Evolutionary conservation across 768 basidiomycete genomes (phyloP).

Genomic region (Hydnum rufescens): DNA sequence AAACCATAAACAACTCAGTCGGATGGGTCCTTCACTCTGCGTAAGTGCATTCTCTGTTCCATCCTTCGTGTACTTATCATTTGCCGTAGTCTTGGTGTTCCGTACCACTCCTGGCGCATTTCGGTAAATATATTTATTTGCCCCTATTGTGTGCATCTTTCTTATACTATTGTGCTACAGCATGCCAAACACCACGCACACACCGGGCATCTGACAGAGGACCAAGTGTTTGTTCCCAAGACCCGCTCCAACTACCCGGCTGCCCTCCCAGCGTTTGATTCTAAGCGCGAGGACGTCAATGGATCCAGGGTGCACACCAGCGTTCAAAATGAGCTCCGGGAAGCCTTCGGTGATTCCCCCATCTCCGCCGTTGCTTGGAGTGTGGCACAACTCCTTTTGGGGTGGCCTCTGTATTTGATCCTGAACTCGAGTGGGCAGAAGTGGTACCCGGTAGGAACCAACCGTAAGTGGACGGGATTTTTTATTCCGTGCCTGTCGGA

Average conservation of each 20-base stretch:
- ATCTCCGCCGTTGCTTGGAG: slow-evolving; percentile 38
- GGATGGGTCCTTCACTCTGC: slow-evolving; percentile 86
- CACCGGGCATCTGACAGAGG: slow-evolving; percentile 81
- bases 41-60: slow-evolving; percentile 25
- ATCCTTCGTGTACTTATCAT: not conserved
- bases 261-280: slow-evolving; percentile 44
- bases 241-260: slow-evolving; percentile 46
- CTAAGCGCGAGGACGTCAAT: slow-evolving; percentile 39
- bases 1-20: slow-evolving; percentile 75
- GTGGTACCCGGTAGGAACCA: slow-evolving; percentile 58
- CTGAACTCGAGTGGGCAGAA: slow-evolving; percentile 71
- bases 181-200: slow-evolving; percentile 93
- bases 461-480: slow-evolving; percentile 33
- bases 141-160: not conserved
- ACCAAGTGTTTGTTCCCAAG: slow-evolving; percentile 86
- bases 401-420: slow-evolving; percentile 74
- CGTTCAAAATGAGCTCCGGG: slow-evolving; percentile 53
- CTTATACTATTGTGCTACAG: slow-evolving; percentile 9
- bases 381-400: slow-evolving; percentile 44
- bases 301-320: slow-evolving; percentile 48
- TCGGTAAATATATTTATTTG: slow-evolving; percentile 20
- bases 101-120: slow-evolving; percentile 93
- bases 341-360: slow-evolving; percentile 84
- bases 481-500: not conserved
- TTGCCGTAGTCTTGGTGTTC: slow-evolving; percentile 58